phyloP scores from a whole-genome alignment of 208 protist species.

The Trypanosoma brucei region DNA sequence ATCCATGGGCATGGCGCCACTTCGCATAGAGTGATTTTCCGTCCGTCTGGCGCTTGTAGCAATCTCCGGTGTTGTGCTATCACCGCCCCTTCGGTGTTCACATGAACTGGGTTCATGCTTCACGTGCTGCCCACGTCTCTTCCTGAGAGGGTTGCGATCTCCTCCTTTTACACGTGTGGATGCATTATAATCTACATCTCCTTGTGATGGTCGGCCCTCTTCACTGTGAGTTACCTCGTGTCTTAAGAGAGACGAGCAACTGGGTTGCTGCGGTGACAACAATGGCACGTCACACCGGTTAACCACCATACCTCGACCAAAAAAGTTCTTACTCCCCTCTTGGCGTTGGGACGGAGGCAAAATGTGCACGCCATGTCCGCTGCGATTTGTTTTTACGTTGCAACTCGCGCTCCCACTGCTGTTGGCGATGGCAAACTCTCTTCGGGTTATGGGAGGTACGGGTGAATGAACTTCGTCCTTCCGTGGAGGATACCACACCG shows the following conservation, averaged over 20 bases:
- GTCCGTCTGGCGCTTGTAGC: slow-evolving; percentile 20
- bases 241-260: background rate
- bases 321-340: background rate
- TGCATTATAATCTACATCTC: background rate
- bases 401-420: background rate
- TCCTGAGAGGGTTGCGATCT: background rate
- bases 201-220: background rate
- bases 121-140: background rate
- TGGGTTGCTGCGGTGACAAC: background rate
- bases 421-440: too few species aligned
- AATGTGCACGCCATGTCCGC: background rate
- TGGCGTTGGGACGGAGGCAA: background rate
- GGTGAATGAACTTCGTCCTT: slow-evolving; percentile 3
- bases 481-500: background rate
- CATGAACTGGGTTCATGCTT: background rate
- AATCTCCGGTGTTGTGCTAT: slow-evolving; percentile 24
- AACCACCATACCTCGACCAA: background rate
- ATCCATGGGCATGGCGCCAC: slow-evolving; percentile 8
- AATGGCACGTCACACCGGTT: background rate
- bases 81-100: background rate
- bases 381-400: background rate
- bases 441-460: background rate
- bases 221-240: background rate
- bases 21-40: slow-evolving; percentile 21
- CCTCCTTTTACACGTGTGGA: too few species aligned